These are phyloP conservation scores for Papilionanthe hybrid DNA, from an alignment of 116 monocot genomes.

Conservation along the genomic window DNA sequence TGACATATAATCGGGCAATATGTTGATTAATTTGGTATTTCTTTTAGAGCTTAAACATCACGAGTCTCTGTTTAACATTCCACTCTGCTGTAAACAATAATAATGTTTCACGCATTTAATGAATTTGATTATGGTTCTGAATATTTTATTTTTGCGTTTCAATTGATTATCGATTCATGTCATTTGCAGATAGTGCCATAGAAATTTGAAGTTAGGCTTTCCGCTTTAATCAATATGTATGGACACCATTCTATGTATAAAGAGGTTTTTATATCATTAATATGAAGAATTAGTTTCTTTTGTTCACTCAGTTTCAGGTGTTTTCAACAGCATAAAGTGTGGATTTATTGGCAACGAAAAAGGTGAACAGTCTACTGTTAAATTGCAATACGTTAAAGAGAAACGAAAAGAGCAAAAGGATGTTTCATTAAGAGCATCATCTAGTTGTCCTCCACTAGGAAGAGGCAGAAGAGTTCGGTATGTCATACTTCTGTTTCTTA, in stretches of 20 bases:
- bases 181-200: background rate
- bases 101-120: background rate
- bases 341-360: background rate
- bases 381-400: background rate
- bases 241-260: background rate
- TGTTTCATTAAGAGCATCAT: background rate
- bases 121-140: background rate
- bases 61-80: background rate
- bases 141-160: background rate
- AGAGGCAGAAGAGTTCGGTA: background rate
- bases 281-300: background rate
- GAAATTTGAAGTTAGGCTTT: background rate
- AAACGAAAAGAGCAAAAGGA: background rate
- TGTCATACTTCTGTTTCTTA: background rate
- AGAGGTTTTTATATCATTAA: background rate
- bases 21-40: background rate
- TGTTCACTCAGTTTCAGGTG: conserved; percentile 3
- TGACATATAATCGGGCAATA: background rate
- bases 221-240: background rate
- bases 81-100: background rate
- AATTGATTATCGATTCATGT: background rate
- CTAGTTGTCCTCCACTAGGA: conserved; percentile 6
- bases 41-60: background rate
- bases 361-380: background rate
- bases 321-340: background rate